Percentiles rank a stretch among this genome's conserved stretches.
Conservation (phyloP, 2,329 filamentous ascomycete genomes). For the Trichoderma polysporum region DNA sequence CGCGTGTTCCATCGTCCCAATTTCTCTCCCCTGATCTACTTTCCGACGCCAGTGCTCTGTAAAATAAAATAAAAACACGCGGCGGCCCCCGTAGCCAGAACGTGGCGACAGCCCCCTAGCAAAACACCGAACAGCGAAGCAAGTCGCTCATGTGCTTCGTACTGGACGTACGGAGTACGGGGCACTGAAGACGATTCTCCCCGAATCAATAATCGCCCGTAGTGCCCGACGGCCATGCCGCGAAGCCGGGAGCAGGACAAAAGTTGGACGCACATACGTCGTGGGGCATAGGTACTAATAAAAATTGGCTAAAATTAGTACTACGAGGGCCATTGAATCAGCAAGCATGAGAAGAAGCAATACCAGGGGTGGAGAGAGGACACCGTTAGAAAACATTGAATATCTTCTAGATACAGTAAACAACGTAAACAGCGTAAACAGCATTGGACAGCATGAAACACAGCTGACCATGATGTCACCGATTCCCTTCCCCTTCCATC, state of each 20-base stretch:
- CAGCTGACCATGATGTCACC: constrained; percentile 9
- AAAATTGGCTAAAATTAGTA: background rate
- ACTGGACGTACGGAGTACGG: no score
- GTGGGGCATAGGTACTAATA: background rate
- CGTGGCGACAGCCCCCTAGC: background rate
- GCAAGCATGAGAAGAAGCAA: background rate
- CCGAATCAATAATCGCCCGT: background rate
- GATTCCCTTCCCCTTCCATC: background rate
- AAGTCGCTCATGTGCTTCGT: background rate
- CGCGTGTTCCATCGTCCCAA: constrained; percentile 1
- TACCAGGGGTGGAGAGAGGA: background rate
- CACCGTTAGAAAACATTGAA: no score
- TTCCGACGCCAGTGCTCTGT: background rate
- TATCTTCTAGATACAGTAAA: no score
- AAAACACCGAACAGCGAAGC: constrained; percentile 10
- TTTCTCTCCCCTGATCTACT: background rate
- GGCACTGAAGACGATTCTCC: background rate
- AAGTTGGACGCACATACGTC: no score
- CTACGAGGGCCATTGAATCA: background rate
- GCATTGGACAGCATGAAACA: background rate
- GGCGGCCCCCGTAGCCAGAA: background rate
- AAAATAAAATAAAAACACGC: background rate
- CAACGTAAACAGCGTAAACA: background rate
- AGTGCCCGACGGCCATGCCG: constrained; percentile 5
- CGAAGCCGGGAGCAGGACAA: background rate